Evolutionary conservation across 192 early-diverging fungal genomes (phyloP), one percentile per base, ranked within the genome.

Genomic region (Backusella tuberculispora): DNA sequence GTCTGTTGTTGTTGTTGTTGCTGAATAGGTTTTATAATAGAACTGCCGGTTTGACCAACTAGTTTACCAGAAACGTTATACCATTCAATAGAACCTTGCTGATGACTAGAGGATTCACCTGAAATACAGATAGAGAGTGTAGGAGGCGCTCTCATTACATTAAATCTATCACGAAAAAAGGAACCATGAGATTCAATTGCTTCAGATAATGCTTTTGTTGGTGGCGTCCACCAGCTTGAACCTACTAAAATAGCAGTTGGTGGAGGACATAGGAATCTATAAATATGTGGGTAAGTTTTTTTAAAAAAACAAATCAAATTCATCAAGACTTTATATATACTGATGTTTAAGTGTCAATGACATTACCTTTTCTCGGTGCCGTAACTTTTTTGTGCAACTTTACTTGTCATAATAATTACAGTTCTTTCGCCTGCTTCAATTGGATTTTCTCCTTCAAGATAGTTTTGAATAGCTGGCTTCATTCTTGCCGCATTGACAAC

Each of bases 341-440:
- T 34, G 29, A 72, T 26, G 4, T 63, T 47, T 42, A 40, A 48
- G 63, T 26, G 3, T 64, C 68, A 44, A 34, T 34, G 29, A 34
- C 29, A 34, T 72, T 76, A 88, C 83, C 96, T 86, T 80, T 96
- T 96, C 72, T 98, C 96, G 19, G 90, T 92, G 8, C 95, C 96
- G 73, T 98, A 98, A 8, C 91, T 93, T 65, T 98, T 98, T 85
- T 98, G 96, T 2, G 92, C 95, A 1, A 96, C 95, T 60, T 92
- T 94, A 17, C 93, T 90, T 34, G 94, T 95, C 70, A 95, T 79
- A 19, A 97, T 85, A 78, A 95, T 82, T 9, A 95, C 85, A 78
- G 88, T 88, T 67, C 82, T 88, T 85, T 87, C 85, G 7, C 87
- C 85, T 12, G 83, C 79, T 17, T 69, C 50, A 21, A 71, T 73